Percentiles rank a stretch among this genome's conserved stretches.
phyloP scores from a whole-genome alignment of 768 basidiomycete genomes.

The Suillus spraguei region DNA sequence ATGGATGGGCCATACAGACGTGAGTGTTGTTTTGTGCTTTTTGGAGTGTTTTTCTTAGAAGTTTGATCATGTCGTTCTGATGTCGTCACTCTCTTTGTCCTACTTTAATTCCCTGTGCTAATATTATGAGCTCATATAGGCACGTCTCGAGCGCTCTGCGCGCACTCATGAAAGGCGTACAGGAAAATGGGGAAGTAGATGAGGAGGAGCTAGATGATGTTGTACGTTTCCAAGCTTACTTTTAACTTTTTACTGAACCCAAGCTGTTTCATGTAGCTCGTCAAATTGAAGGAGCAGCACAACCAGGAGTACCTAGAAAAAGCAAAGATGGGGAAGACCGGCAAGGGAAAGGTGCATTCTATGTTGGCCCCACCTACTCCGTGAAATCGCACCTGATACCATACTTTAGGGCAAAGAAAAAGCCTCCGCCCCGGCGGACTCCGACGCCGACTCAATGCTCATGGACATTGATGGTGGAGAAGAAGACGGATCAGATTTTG shows the following conservation, averaged over 20 bases:
- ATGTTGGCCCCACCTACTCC: conserved; percentile 2
- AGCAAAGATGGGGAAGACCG: conserved; percentile 36
- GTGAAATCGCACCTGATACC: background rate
- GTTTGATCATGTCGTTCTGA: background rate
- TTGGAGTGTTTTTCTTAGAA: background rate
- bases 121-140: conserved; percentile 36
- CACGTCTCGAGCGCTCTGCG: conserved; percentile 67
- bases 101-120: background rate
- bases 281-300: conserved; percentile 69
- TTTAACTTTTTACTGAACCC: conserved; percentile 7
- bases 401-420: conserved; percentile 51
- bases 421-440: conserved; percentile 46
- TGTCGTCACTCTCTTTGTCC: background rate
- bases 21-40: conserved; percentile 40
- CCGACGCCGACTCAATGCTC: conserved; percentile 75
- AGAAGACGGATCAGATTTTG: conserved; percentile 51
- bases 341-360: conserved; percentile 46
- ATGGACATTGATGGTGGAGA: conserved; percentile 68
- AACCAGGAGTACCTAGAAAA: conserved; percentile 64
- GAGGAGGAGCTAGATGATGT: conserved; percentile 77
- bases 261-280: conserved; percentile 44
- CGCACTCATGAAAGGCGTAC: conserved; percentile 66
- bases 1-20: conserved; percentile 89
- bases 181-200: conserved; percentile 63
- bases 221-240: conserved; percentile 41